Conservation (phyloP, 2,329 filamentous ascomycete genomes). For the Tolypocladium album region DNA sequence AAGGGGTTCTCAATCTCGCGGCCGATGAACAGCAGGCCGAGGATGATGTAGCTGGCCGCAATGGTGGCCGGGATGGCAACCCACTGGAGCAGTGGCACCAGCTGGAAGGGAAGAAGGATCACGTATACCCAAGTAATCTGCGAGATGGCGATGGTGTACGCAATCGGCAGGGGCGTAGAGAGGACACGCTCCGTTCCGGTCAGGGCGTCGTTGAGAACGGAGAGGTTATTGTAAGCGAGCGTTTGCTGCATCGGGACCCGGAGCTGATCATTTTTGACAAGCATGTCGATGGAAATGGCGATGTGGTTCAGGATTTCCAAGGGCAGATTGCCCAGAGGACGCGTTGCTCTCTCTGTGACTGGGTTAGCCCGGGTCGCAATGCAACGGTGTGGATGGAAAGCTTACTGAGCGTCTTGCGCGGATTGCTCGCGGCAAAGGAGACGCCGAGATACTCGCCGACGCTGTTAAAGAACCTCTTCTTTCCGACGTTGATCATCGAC, state of each 20-base stretch:
- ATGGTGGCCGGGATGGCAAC: slow-evolving; percentile 69
- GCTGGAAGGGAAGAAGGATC: slow-evolving; percentile 70
- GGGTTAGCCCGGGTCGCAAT: neutral
- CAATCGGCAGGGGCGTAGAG: slow-evolving; percentile 71
- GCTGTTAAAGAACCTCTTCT: slow-evolving; percentile 47
- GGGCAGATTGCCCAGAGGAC: slow-evolving; percentile 72
- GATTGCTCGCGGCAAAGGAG: slow-evolving; percentile 67
- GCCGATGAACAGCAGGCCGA: slow-evolving; percentile 64
- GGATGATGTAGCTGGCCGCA: slow-evolving; percentile 68
- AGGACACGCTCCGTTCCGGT: slow-evolving; percentile 67
- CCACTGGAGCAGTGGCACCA: slow-evolving; percentile 53
- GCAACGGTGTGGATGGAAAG: neutral
- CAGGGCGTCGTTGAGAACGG: slow-evolving; percentile 59
- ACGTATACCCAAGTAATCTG: slow-evolving; percentile 85
- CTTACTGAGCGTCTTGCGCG: slow-evolving; percentile 51
- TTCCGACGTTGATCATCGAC: slow-evolving; percentile 18
- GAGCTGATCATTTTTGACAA: slow-evolving; percentile 45
- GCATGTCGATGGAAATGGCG: slow-evolving; percentile 52
- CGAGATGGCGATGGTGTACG: slow-evolving; percentile 74
- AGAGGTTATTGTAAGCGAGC: slow-evolving; percentile 48
- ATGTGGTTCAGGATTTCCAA: slow-evolving; percentile 71
- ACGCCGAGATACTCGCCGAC: slow-evolving; percentile 66
- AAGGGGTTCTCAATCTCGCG: slow-evolving; percentile 81
- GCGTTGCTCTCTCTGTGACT: slow-evolving; percentile 38
- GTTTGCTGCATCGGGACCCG: slow-evolving; percentile 48